Percentiles rank a stretch among this genome's conserved stretches.
Conservation (phyloP, 768 basidiomycete genomes). For the Tylopilus cervinicoccineus region DNA sequence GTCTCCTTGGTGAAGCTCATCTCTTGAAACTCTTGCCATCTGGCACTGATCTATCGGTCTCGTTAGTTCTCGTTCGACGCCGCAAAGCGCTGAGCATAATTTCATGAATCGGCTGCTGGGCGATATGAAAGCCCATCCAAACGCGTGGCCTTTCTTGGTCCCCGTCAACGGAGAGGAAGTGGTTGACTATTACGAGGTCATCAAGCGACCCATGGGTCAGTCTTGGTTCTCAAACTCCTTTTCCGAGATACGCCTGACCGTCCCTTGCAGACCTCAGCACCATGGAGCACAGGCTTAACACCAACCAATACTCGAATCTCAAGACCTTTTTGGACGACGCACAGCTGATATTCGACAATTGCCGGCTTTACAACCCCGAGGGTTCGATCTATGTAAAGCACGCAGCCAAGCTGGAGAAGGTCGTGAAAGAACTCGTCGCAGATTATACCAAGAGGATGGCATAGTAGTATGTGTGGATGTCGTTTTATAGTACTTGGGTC, state of each 20-base stretch:
- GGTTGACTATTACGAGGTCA: slow-evolving; percentile 84
- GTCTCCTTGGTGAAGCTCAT: slow-evolving; percentile 56
- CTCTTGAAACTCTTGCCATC: background rate
- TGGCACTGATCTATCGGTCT: slow-evolving; percentile 3
- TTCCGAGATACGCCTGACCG: background rate
- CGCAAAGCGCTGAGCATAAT: slow-evolving; percentile 53
- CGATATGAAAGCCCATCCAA: slow-evolving; percentile 72
- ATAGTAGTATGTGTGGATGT: background rate
- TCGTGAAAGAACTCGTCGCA: slow-evolving; percentile 52
- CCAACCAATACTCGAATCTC: slow-evolving; percentile 75
- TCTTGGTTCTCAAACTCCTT: slow-evolving; percentile 8
- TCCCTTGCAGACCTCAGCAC: slow-evolving; percentile 66
- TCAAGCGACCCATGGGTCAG: slow-evolving; percentile 91
- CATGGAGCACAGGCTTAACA: slow-evolving; percentile 87
- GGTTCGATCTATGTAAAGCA: slow-evolving; percentile 76
- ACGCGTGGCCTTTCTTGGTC: slow-evolving; percentile 82
- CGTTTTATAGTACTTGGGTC: background rate
- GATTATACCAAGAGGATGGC: slow-evolving; percentile 23
- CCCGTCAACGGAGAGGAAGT: slow-evolving; percentile 83
- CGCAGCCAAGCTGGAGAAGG: slow-evolving; percentile 80
- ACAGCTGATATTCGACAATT: slow-evolving; percentile 85
- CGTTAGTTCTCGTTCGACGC: slow-evolving; percentile 37
- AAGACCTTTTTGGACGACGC: slow-evolving; percentile 77
- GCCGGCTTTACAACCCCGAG: slow-evolving; percentile 83
- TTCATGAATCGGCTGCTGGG: slow-evolving; percentile 75